These are phyloP conservation scores for Colletotrichum zoysiae DNA, from an alignment of 2,329 filamentous ascomycete genomes.

Conservation along the genomic window DNA sequence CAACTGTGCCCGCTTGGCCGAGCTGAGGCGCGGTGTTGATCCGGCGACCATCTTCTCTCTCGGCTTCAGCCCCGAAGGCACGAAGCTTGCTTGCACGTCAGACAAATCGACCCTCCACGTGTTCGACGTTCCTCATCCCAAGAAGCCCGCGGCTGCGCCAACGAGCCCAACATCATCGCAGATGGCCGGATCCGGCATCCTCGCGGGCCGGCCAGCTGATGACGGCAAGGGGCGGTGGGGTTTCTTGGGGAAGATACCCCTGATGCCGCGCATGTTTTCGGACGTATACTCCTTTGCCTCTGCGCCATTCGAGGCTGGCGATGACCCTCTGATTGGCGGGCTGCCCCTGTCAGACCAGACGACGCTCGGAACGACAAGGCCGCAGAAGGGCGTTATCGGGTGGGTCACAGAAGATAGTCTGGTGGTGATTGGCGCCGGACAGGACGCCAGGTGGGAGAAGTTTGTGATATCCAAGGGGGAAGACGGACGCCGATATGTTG, in stretches of 20 bases:
- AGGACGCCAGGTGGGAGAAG: conserved; percentile 88
- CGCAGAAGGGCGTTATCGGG: conserved; percentile 86
- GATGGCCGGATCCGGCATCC: conserved; percentile 29
- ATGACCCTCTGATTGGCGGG: conserved; percentile 70
- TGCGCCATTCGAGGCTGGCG: conserved; percentile 84
- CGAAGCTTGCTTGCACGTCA: conserved; percentile 88
- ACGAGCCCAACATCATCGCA: conserved; percentile 44
- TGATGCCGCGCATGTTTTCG: conserved; percentile 88
- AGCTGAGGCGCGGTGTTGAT: conserved; percentile 90
- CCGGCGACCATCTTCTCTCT: conserved; percentile 89
- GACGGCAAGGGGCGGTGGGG: conserved; percentile 83
- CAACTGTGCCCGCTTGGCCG: conserved; percentile 83
- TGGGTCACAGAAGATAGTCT: conserved; percentile 84
- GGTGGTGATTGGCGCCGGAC: conserved; percentile 82
- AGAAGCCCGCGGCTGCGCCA: conserved; percentile 49
- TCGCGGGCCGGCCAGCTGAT: conserved; percentile 52
- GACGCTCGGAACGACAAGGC: conserved; percentile 65
- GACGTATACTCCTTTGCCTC: conserved; percentile 90
- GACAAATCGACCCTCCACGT: conserved; percentile 97
- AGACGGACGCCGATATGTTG: conserved; percentile 74
- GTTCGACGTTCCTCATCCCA: conserved; percentile 81
- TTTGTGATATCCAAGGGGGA: conserved; percentile 79
- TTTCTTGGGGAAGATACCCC: conserved; percentile 83
- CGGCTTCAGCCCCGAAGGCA: conserved; percentile 85
- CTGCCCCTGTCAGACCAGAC: conserved; percentile 59